Percentiles rank a stretch among this genome's conserved stretches.
These are phyloP conservation scores for Ophiostoma fasciatum DNA, from an alignment of 2,329 filamentous ascomycete species.

Conservation along the genomic window DNA sequence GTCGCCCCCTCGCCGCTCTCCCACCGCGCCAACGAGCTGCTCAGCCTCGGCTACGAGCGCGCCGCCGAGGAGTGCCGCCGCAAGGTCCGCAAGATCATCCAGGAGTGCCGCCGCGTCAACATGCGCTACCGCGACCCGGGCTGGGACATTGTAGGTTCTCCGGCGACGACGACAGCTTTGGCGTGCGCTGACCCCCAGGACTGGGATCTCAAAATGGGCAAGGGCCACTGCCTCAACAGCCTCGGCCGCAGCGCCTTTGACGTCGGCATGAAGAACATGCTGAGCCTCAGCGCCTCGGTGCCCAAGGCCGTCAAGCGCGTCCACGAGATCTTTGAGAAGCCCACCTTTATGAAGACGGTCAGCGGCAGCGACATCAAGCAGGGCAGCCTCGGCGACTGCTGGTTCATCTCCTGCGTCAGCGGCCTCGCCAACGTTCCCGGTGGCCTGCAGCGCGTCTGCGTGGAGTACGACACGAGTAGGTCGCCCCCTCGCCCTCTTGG, in stretches of 20 bases:
- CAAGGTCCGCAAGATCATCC: constrained; percentile 45
- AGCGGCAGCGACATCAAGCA: constrained; percentile 65
- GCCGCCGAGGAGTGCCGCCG: constrained; percentile 48
- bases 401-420: constrained; percentile 66
- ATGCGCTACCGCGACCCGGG: constrained; percentile 61
- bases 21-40: constrained; percentile 43
- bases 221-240: constrained; percentile 38
- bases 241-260: constrained; percentile 38
- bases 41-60: constrained; percentile 45
- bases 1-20: constrained; percentile 34
- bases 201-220: constrained; percentile 54
- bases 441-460: constrained; percentile 58
- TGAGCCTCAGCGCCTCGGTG: constrained; percentile 31
- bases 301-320: constrained; percentile 65
- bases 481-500: too few relatives aligned
- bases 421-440: constrained; percentile 60
- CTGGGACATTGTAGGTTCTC: constrained; percentile 42
- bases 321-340: constrained; percentile 61
- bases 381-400: constrained; percentile 65
- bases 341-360: constrained; percentile 50
- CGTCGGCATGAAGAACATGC: constrained; percentile 21
- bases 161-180: too few relatives aligned
- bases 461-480: constrained; percentile 52
- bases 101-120: constrained; percentile 58
- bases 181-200: constrained; percentile 29